Conservation (phyloP, 306 rosid species). For the Mimosa pudica region DNA sequence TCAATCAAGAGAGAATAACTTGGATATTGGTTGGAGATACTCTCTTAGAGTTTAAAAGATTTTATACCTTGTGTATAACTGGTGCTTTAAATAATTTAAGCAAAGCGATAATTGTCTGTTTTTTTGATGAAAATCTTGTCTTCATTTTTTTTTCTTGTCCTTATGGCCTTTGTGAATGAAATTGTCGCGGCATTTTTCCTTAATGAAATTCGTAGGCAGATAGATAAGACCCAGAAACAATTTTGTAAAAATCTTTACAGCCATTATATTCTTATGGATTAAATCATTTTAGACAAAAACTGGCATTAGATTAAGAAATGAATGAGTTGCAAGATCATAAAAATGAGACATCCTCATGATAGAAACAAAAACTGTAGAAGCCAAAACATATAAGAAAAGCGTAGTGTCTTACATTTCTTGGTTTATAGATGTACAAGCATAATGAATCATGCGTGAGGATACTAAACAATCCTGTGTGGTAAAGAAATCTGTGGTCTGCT, state of each 20-base stretch:
- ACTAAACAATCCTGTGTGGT: not conserved
- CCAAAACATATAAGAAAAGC: not conserved
- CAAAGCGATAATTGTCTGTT: not conserved
- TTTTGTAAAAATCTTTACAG: not conserved
- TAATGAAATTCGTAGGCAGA: not conserved
- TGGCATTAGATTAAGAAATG: not conserved
- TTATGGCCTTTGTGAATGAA: not conserved
- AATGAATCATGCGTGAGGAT: not conserved
- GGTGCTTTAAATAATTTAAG: not conserved
- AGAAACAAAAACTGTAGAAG: not conserved
- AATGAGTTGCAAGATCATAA: not conserved
- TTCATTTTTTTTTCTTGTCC: not conserved
- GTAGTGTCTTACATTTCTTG: not conserved
- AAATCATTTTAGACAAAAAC: not conserved
- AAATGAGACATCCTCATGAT: not conserved
- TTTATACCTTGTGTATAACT: not conserved
- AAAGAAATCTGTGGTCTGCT: not conserved
- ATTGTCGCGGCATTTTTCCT: not conserved
- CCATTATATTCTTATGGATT: not conserved
- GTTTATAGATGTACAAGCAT: not conserved
- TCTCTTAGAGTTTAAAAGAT: not conserved
- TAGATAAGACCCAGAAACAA: not conserved
- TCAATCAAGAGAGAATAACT: not conserved
- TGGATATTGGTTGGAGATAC: conserved; percentile 15
- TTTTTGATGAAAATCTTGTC: not conserved